These are phyloP conservation scores for Penicillium griseofulvum DNA, from an alignment of 2,329 filamentous ascomycete species.

Conservation along the genomic window DNA sequence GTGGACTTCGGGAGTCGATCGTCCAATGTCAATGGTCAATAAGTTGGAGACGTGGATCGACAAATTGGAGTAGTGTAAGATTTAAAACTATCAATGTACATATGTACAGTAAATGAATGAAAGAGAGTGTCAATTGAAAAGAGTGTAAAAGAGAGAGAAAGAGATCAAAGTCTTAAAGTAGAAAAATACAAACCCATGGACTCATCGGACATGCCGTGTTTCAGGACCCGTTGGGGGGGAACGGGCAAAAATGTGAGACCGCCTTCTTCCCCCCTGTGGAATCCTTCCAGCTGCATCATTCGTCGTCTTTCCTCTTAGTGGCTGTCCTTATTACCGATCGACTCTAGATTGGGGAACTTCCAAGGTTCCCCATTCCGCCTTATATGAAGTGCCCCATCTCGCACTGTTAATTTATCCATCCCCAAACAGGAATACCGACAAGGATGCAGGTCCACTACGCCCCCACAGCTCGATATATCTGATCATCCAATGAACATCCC, in stretches of 20 bases:
- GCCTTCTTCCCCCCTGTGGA: slow-evolving; percentile 10
- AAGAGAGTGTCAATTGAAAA: not conserved
- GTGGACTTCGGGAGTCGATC: slow-evolving; percentile 2
- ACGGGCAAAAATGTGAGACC: slow-evolving; percentile 24
- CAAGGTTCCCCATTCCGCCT: not conserved
- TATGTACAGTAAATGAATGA: slow-evolving; percentile 3
- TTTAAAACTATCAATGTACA: not conserved
- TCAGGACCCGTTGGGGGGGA: slow-evolving; percentile 17
- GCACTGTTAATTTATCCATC: no score
- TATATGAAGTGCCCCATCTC: not conserved
- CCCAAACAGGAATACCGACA: not conserved
- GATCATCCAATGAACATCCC: not conserved
- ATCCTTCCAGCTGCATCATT: not conserved
- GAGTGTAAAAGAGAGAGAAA: not conserved
- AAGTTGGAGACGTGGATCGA: slow-evolving; percentile 10
- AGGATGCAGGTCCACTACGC: slow-evolving; percentile 1
- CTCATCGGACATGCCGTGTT: slow-evolving; percentile 11
- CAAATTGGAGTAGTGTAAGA: not conserved
- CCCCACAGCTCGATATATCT: not conserved
- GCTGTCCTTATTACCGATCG: slow-evolving; percentile 3
- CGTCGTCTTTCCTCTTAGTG: not conserved
- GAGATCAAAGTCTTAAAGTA: not conserved
- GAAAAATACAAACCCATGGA: not conserved
- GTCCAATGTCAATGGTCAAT: slow-evolving; percentile 3
- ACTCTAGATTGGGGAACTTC: not conserved